Conservation (phyloP, 2,329 filamentous ascomycete species). For the Calonectria crousiana region DNA sequence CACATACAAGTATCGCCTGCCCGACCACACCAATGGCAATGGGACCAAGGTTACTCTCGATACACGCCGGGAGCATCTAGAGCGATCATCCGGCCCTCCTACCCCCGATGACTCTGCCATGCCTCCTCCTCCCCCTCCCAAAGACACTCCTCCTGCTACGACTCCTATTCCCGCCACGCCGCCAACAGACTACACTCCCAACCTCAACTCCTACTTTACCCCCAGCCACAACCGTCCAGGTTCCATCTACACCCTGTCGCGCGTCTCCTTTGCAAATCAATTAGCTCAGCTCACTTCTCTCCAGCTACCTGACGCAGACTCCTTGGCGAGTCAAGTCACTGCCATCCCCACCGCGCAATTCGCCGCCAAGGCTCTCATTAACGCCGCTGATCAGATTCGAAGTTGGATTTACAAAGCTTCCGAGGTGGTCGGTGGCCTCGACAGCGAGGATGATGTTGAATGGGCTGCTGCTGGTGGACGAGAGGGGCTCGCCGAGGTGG, state of each 20-base stretch:
- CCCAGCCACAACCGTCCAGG: slow-evolving; percentile 77
- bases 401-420: slow-evolving; percentile 94
- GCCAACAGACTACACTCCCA: slow-evolving; percentile 60
- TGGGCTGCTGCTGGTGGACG: slow-evolving; percentile 92
- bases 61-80: slow-evolving; percentile 69
- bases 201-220: slow-evolving; percentile 74
- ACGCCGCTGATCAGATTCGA: slow-evolving; percentile 91
- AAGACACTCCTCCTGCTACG: slow-evolving; percentile 53
- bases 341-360: slow-evolving; percentile 86
- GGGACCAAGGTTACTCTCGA: slow-evolving; percentile 73
- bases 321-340: slow-evolving; percentile 84
- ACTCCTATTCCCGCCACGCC: slow-evolving; percentile 45
- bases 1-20: slow-evolving; percentile 79
- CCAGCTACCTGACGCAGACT: slow-evolving; percentile 86
- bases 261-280: slow-evolving; percentile 93
- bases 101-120: slow-evolving; percentile 51
- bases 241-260: slow-evolving; percentile 93
- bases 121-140: slow-evolving; percentile 55
- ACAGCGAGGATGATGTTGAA: slow-evolving; percentile 97
- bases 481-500: slow-evolving; percentile 81
- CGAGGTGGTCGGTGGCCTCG: slow-evolving; percentile 87
- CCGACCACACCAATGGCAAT: slow-evolving; percentile 77
- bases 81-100: slow-evolving; percentile 59
- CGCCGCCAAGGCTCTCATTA: slow-evolving; percentile 86
- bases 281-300: slow-evolving; percentile 92